A percentile compares a stretch with the other conserved stretches of the same genome.
Evolutionary conservation across 192 early-diverging fungal genomes (phyloP).

Genomic region (Linnemannia exigua): DNA sequence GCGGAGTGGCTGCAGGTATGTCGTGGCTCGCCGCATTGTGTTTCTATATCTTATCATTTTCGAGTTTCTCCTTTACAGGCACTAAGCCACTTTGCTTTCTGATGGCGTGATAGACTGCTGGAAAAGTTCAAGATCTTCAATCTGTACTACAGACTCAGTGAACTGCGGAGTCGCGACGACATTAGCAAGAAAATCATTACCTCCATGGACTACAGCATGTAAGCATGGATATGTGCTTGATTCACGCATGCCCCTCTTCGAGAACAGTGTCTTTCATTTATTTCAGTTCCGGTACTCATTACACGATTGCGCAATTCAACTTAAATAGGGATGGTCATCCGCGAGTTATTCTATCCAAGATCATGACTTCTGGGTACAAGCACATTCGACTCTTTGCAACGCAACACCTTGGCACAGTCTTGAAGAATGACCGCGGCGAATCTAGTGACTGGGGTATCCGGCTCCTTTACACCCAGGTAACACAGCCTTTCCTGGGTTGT

Average conservation of each 20-base stretch:
- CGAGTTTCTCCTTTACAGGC: too few species aligned
- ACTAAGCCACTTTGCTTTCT: constrained; percentile 48
- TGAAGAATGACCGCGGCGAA: constrained; percentile 68
- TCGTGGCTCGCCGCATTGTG: not conserved
- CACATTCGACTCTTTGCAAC: constrained; percentile 84
- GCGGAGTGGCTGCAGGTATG: constrained; percentile 74
- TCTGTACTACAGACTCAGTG: constrained; percentile 82
- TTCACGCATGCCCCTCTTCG: not conserved
- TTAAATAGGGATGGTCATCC: constrained; percentile 80
- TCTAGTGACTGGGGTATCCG: constrained; percentile 82
- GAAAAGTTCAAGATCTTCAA: constrained; percentile 87
- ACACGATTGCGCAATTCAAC: not conserved
- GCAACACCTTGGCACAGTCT: constrained; percentile 73
- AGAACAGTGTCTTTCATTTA: not conserved
- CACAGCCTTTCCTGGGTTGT: not conserved
- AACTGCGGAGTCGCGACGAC: constrained; percentile 84
- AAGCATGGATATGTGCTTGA: constrained; percentile 1
- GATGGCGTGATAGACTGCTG: constrained; percentile 56
- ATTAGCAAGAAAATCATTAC: constrained; percentile 80
- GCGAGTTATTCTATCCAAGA: constrained; percentile 82
- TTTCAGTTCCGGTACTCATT: not conserved
- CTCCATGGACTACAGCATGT: constrained; percentile 80
- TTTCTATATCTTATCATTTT: not conserved
- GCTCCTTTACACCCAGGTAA: constrained; percentile 76
- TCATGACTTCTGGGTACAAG: constrained; percentile 90